Evolutionary conservation across 176 grass and related monocot species (phyloP).

Genomic region (Musa acuminata): DNA sequence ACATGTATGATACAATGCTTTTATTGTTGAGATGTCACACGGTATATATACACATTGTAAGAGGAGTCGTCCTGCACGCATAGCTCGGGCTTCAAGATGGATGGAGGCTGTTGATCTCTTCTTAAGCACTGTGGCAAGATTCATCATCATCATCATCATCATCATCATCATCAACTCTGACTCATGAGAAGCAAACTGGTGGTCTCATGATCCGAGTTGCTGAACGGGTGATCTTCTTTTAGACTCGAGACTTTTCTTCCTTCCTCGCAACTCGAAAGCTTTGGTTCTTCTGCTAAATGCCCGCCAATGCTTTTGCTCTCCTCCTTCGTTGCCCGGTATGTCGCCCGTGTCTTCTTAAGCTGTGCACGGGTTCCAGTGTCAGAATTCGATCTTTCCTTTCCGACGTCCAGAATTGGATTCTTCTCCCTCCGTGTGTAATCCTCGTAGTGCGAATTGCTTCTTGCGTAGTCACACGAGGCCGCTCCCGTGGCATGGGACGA

Average conservation of each 20-base stretch:
- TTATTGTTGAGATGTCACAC: too few species aligned
- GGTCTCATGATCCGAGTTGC: constrained; percentile 35
- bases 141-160: too few species aligned
- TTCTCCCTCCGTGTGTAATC: constrained; percentile 25
- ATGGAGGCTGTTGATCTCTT: too few species aligned
- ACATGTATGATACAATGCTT: too few species aligned
- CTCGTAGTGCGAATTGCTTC: constrained; percentile 47
- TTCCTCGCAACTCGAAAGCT: constrained; percentile 12
- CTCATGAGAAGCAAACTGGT: constrained; percentile 40
- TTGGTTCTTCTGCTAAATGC: neutral
- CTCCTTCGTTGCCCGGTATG: too few species aligned
- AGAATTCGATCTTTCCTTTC: neutral
- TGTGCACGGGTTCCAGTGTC: neutral
- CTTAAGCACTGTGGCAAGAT: too few species aligned
- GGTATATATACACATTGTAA: too few species aligned
- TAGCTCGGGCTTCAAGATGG: too few species aligned
- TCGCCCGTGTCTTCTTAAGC: neutral
- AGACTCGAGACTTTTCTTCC: constrained; percentile 24
- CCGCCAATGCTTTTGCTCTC: neutral
- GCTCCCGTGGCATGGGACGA: neutral
- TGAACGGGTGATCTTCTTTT: constrained; percentile 40
- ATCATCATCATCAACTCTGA: constrained; percentile 33
- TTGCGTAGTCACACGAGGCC: constrained; percentile 23
- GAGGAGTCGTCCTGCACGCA: too few species aligned
- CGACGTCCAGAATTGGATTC: constrained; percentile 15